Evolutionary conservation across 2,329 filamentous ascomycete species (phyloP).

Genomic region (Epichloe aotearoae): DNA sequence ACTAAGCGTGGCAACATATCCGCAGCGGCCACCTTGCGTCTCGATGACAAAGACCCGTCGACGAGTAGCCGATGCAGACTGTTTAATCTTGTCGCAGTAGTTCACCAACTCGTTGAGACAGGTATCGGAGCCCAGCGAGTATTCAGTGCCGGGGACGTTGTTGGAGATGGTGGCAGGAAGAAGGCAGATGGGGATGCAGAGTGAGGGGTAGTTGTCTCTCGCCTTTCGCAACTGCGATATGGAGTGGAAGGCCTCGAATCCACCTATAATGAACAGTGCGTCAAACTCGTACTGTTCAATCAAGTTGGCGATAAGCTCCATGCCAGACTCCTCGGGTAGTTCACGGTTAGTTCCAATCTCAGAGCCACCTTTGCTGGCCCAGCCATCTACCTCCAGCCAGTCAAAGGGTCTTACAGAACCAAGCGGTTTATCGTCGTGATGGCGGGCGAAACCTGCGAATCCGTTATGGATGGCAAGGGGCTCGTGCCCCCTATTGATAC

Average conservation of each 20-base stretch:
- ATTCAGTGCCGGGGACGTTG: slow-evolving; percentile 95
- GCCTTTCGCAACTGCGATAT: slow-evolving; percentile 77
- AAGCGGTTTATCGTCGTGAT: slow-evolving; percentile 71
- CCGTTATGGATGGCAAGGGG: slow-evolving; percentile 92
- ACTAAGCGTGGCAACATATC: slow-evolving; percentile 83
- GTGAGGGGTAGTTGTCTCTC: slow-evolving; percentile 61
- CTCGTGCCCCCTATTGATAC: slow-evolving; percentile 79
- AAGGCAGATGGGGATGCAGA: slow-evolving; percentile 85
- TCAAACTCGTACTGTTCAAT: slow-evolving; percentile 84
- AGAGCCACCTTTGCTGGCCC: slow-evolving; percentile 93
- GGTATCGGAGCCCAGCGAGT: slow-evolving; percentile 91
- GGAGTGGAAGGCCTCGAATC: slow-evolving; percentile 93
- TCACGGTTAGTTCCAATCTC: slow-evolving; percentile 97
- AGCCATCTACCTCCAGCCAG: slow-evolving; percentile 90
- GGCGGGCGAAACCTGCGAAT: slow-evolving; percentile 83
- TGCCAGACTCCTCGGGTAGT: slow-evolving; percentile 71
- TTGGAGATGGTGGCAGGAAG: slow-evolving; percentile 97
- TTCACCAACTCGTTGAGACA: slow-evolving; percentile 89
- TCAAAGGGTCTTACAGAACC: slow-evolving; percentile 74
- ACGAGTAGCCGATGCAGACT: slow-evolving; percentile 86
- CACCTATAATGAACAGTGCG: slow-evolving; percentile 80
- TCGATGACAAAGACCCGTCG: slow-evolving; percentile 95
- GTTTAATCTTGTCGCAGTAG: slow-evolving; percentile 96
- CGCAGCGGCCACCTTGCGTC: slow-evolving; percentile 88
- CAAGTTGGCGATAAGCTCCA: slow-evolving; percentile 68